Percentiles rank a stretch among this genome's conserved stretches.
Evolutionary conservation across 306 rosid genomes (phyloP).

Genomic region (Inga leiocalycina): DNA sequence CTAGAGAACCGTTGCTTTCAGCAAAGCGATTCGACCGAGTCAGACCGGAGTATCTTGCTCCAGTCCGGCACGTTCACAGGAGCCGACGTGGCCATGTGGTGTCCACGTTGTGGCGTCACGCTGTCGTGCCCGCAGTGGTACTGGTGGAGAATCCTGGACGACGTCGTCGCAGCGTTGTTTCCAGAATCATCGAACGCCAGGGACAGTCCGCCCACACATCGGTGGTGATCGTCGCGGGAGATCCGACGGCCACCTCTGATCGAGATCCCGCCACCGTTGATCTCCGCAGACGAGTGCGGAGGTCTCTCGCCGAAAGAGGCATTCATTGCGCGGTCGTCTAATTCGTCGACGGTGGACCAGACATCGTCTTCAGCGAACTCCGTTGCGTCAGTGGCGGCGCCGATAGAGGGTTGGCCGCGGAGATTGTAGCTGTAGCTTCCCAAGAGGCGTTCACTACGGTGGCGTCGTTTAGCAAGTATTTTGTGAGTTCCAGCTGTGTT

Average conservation of each 20-base stretch:
- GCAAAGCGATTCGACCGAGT: constrained; percentile 76
- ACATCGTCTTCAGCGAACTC: constrained; percentile 89
- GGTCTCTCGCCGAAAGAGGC: constrained; percentile 39
- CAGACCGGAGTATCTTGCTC: constrained; percentile 95
- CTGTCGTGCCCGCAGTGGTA: constrained; percentile 55
- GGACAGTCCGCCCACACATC: constrained; percentile 13
- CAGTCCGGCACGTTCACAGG: constrained; percentile 98
- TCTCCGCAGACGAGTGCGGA: constrained; percentile 29
- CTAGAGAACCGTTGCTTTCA: no score
- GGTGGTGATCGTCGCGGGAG: constrained; percentile 31
- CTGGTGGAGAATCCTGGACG: constrained; percentile 77
- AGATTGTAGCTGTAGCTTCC: constrained; percentile 56
- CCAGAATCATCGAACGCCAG: constrained; percentile 12
- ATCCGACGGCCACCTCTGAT: constrained; percentile 38
- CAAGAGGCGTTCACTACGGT: constrained; percentile 70
- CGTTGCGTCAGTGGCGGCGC: constrained; percentile 42
- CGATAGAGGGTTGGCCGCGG: constrained; percentile 36
- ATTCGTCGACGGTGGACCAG: constrained; percentile 62
- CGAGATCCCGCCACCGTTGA: constrained; percentile 28
- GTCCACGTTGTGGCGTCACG: constrained; percentile 43
- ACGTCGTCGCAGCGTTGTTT: constrained; percentile 14
- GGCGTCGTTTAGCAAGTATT: no score
- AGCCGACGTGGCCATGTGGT: constrained; percentile 69
- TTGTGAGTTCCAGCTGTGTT: no score
- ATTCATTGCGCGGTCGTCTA: constrained; percentile 29